Conservation (phyloP, 1,284 basidiomycete species). For the Calocybe gambosa region DNA sequence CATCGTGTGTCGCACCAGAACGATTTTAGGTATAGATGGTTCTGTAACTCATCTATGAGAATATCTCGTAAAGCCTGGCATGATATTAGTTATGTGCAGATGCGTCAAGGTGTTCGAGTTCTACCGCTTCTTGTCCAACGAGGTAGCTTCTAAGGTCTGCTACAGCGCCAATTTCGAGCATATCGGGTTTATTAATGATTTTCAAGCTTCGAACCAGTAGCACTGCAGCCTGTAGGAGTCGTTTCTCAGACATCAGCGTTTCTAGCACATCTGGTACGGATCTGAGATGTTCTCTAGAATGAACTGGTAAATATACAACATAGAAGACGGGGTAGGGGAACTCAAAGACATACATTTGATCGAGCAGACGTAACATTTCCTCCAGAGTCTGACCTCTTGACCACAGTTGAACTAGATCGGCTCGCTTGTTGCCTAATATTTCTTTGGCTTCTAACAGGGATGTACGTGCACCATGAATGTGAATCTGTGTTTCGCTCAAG, state of each 20-base stretch:
- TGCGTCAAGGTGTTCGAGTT: neutral
- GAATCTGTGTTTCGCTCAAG: slow-evolving; percentile 63
- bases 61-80: slow-evolving; percentile 83
- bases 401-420: slow-evolving; percentile 85
- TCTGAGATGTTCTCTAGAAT: slow-evolving; percentile 81
- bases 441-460: slow-evolving; percentile 79
- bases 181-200: slow-evolving; percentile 86
- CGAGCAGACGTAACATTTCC: slow-evolving; percentile 86
- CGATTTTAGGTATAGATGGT: slow-evolving; percentile 95
- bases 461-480: slow-evolving; percentile 67
- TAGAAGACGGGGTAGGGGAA: neutral
- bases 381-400: slow-evolving; percentile 77
- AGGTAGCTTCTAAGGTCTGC: slow-evolving; percentile 87
- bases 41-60: slow-evolving; percentile 92
- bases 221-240: slow-evolving; percentile 84
- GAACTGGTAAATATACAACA: slow-evolving; percentile 8
- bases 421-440: slow-evolving; percentile 67
- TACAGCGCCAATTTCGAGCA: slow-evolving; percentile 92
- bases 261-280: slow-evolving; percentile 90
- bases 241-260: slow-evolving; percentile 93
- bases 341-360: slow-evolving; percentile 71
- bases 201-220: slow-evolving; percentile 87
- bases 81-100: neutral
- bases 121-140: slow-evolving; percentile 78
- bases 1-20: slow-evolving; percentile 95